phyloP scores from a whole-genome alignment of 306 rosid genomes.

The Oxytropis ochrocephala region DNA sequence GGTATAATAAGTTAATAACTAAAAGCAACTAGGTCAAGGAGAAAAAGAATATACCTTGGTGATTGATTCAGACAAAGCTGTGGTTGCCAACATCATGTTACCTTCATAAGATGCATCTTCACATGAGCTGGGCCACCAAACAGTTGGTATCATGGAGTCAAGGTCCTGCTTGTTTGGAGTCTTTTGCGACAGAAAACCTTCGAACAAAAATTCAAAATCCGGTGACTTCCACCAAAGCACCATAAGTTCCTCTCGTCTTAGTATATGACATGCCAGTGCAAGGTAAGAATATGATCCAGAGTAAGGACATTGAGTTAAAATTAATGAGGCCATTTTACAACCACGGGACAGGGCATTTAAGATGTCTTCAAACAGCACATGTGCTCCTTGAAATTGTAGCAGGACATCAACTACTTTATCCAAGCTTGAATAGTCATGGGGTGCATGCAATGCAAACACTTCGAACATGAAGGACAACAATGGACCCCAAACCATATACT shows the following conservation, averaged over 20 bases:
- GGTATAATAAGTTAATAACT: constrained; percentile 3
- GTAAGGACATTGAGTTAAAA: constrained; percentile 71
- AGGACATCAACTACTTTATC: constrained; percentile 72
- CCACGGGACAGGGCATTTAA: constrained; percentile 64
- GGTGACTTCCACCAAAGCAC: constrained; percentile 94
- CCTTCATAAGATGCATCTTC: constrained; percentile 72
- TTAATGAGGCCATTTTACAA: constrained; percentile 60
- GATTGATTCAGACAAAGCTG: constrained; percentile 79
- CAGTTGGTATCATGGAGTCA: constrained; percentile 85
- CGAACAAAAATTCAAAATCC: constrained; percentile 78
- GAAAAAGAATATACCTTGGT: constrained; percentile 47
- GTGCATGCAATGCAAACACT: constrained; percentile 56
- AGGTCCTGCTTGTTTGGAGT: constrained; percentile 86
- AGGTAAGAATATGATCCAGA: constrained; percentile 93
- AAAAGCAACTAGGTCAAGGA: constrained; percentile 18
- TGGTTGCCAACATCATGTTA: constrained; percentile 78
- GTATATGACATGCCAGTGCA: constrained; percentile 68
- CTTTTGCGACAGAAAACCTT: constrained; percentile 88
- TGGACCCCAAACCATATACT: constrained; percentile 84
- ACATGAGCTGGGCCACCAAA: constrained; percentile 94
- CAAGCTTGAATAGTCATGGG: constrained; percentile 76
- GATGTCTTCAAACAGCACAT: constrained; percentile 61
- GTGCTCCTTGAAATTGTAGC: constrained; percentile 67
- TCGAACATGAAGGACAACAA: constrained; percentile 76
- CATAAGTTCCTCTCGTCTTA: constrained; percentile 80